Conservation (phyloP, 2,329 filamentous ascomycete genomes). For the Eutypella sp. region DNA sequence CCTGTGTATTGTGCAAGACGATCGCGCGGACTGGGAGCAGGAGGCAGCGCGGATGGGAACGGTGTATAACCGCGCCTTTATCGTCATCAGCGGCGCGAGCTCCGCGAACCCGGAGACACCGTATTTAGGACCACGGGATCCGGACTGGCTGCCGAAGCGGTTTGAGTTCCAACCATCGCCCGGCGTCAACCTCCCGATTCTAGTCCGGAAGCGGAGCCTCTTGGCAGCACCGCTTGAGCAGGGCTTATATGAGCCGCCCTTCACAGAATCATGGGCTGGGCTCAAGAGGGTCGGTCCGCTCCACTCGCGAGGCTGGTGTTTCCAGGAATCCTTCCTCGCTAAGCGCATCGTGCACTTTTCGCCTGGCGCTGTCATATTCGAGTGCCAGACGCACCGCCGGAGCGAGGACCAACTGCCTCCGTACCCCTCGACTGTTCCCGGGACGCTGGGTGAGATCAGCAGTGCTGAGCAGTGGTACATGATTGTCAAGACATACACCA, state of each 20-base stretch:
- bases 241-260: conserved; percentile 11
- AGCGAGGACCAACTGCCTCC: conserved; percentile 12
- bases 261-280: conserved; percentile 9
- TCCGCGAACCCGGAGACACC: conserved; percentile 10
- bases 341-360: conserved; percentile 9
- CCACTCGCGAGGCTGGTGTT: conserved; percentile 11
- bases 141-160: conserved; percentile 11
- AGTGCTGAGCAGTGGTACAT: conserved; percentile 9
- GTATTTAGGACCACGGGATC: conserved; percentile 8
- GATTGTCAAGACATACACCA: conserved; percentile 12
- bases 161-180: conserved; percentile 9
- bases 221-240: conserved; percentile 11
- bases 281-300: conserved; percentile 12
- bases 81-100: conserved; percentile 11
- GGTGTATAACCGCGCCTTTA: conserved; percentile 10
- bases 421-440: conserved; percentile 7
- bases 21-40: conserved; percentile 10
- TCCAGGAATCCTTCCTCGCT: conserved; percentile 12
- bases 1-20: conserved; percentile 11
- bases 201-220: conserved; percentile 10
- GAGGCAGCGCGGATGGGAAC: conserved; percentile 10
- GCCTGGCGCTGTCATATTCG: conserved; percentile 11
- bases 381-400: conserved; percentile 11
- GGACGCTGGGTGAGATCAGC: conserved; percentile 8
- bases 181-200: conserved; percentile 6